Conservation (phyloP, 1,284 basidiomycete genomes). For the Peniophora sp. region DNA sequence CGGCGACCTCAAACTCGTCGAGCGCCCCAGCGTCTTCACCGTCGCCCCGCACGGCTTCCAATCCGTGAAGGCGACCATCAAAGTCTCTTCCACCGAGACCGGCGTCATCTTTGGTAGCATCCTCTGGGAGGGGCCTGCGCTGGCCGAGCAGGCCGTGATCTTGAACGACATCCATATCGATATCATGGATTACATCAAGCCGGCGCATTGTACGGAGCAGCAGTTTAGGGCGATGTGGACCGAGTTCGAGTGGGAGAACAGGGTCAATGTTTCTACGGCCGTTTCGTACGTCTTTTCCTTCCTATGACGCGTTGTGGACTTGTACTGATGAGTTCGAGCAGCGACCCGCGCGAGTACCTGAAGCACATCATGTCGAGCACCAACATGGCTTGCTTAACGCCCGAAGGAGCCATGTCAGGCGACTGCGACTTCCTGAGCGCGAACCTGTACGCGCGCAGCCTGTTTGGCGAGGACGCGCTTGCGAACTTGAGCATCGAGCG, state of each 20-base stretch:
- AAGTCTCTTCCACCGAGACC: conserved; percentile 95
- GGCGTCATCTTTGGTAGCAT: conserved; percentile 99
- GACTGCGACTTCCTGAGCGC: conserved; percentile 93
- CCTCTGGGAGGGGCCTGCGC: conserved; percentile 89
- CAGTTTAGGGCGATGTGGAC: conserved; percentile 99
- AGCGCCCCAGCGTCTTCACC: conserved; percentile 89
- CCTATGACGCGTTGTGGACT: neutral
- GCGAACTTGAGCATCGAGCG: conserved; percentile 95
- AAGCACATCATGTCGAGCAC: conserved; percentile 88
- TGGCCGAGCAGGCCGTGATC: conserved; percentile 84
- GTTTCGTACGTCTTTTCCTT: conserved; percentile 50
- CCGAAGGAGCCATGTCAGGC: conserved; percentile 84
- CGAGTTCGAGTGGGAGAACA: conserved; percentile 98
- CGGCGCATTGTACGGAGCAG: conserved; percentile 91
- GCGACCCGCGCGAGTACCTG: conserved; percentile 78
- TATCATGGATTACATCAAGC: conserved; percentile 99
- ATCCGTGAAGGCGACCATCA: conserved; percentile 98
- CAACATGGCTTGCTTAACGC: conserved; percentile 96
- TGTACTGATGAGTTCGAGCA: conserved; percentile 18
- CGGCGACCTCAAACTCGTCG: conserved; percentile 96
- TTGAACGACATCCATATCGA: conserved; percentile 98
- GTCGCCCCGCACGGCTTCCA: conserved; percentile 97
- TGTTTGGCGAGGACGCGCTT: conserved; percentile 95
- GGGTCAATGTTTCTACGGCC: conserved; percentile 84
- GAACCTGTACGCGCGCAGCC: conserved; percentile 86